Evolutionary conservation across 441 rosid species (phyloP).

Genomic region (Mallotus japonicus): DNA sequence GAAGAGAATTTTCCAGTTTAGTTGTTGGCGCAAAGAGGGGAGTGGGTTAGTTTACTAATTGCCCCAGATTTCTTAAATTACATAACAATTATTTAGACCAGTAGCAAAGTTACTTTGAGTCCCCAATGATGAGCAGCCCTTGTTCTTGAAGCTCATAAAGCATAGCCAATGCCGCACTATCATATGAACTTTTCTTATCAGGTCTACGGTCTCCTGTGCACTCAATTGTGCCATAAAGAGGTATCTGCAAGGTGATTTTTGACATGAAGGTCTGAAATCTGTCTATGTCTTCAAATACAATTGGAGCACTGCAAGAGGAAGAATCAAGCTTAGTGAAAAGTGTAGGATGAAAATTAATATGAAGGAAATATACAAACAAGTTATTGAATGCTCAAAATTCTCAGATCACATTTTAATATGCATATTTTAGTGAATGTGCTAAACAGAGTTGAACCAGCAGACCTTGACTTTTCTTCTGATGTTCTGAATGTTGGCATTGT

Average conservation of each 20-base stretch:
- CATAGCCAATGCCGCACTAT: constrained; percentile 68
- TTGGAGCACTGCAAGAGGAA: constrained; percentile 39
- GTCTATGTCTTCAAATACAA: constrained; percentile 48
- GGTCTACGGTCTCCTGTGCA: constrained; percentile 63
- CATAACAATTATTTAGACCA: not conserved
- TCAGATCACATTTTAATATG: not conserved
- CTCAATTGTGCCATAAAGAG: constrained; percentile 42
- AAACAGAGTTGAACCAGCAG: not conserved
- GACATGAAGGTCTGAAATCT: constrained; percentile 60
- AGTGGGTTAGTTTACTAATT: not conserved
- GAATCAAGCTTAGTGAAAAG: constrained; percentile 13
- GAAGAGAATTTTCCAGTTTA: not conserved
- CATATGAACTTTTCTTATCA: constrained; percentile 83
- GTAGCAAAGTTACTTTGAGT: not conserved
- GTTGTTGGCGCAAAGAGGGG: not conserved
- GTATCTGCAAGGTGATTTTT: constrained; percentile 48
- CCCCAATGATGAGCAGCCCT: constrained; percentile 45
- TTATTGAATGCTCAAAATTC: not conserved
- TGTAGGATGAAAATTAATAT: not conserved
- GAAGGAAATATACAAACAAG: not conserved
- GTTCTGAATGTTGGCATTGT: constrained; percentile 61
- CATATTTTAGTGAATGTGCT: not conserved
- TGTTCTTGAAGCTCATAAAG: constrained; percentile 56
- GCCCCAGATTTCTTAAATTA: not conserved
- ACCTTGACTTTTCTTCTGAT: constrained; percentile 60